A percentile compares a stretch with the other conserved stretches of the same genome.
These are phyloP conservation scores for Acacia melanoxylon DNA, from an alignment of 306 rosid genomes.

Conservation along the genomic window DNA sequence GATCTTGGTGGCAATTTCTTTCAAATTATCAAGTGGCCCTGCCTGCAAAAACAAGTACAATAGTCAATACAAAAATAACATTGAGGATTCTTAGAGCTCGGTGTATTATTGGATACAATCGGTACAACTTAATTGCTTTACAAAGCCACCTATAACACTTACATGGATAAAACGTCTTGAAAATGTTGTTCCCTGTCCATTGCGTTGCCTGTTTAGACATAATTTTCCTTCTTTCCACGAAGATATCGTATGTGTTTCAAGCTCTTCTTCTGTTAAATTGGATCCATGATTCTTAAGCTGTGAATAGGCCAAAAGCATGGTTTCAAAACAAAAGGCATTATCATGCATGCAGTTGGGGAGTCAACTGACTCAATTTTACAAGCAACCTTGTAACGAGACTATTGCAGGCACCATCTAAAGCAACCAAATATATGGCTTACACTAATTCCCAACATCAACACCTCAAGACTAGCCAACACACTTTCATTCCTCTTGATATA, in stretches of 20 bases:
- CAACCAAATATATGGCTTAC: neutral
- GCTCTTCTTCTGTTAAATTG: slow-evolving; percentile 96
- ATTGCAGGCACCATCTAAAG: neutral
- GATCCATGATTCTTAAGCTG: slow-evolving; percentile 97
- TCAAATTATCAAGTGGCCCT: slow-evolving; percentile 85
- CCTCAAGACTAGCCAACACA: neutral
- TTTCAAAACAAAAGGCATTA: slow-evolving; percentile 9
- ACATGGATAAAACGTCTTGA: slow-evolving; percentile 74
- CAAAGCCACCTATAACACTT: slow-evolving; percentile 42
- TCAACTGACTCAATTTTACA: neutral
- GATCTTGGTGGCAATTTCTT: slow-evolving; percentile 78
- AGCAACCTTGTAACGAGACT: neutral
- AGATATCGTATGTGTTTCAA: slow-evolving; percentile 94
- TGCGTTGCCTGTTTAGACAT: slow-evolving; percentile 59
- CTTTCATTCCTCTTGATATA: neutral
- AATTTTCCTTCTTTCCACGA: slow-evolving; percentile 98
- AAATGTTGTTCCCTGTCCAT: slow-evolving; percentile 59
- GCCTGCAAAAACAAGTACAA: slow-evolving; percentile 56
- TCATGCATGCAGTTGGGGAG: neutral
- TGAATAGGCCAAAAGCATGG: slow-evolving; percentile 35
- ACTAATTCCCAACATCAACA: neutral
- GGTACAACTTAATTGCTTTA: neutral
- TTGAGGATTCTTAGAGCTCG: neutral
- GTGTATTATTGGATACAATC: neutral
- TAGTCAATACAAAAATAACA: neutral